Percentiles rank a stretch among this genome's conserved stretches.
Evolutionary conservation across 306 rosid species (phyloP).

Genomic region (Prunus davidiana): DNA sequence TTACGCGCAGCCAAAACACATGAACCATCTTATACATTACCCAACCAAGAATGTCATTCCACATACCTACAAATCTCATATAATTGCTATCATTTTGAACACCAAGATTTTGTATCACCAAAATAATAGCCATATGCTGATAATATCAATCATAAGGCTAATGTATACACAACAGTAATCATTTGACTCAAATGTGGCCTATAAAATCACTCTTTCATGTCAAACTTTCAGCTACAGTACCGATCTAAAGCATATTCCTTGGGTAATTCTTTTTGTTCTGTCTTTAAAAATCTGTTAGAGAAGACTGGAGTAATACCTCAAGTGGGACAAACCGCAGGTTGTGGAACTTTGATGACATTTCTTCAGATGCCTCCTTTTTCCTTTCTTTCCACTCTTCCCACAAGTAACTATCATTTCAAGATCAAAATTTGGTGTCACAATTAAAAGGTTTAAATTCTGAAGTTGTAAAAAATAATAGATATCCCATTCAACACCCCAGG

Average conservation of each 20-base stretch:
- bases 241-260: neutral
- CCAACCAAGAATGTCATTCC: neutral
- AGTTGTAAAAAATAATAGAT: neutral
- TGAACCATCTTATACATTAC: neutral
- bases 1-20: neutral
- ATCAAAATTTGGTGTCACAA: slow-evolving; percentile 15
- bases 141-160: neutral
- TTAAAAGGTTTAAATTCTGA: slow-evolving; percentile 9
- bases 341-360: slow-evolving; percentile 55
- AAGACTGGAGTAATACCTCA: slow-evolving; percentile 47
- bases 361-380: slow-evolving; percentile 55
- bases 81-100: neutral
- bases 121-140: neutral
- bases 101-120: neutral
- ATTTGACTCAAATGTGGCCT: neutral
- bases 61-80: neutral
- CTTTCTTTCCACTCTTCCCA: slow-evolving; percentile 98
- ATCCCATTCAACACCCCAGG: neutral
- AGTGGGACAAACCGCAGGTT: slow-evolving; percentile 80
- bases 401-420: slow-evolving; percentile 59
- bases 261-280: neutral
- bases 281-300: neutral
- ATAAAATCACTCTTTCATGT: neutral
- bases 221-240: neutral
- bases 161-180: neutral